Base-by-base conservation (phyloP, 2,329 filamentous ascomycete species). In the Bipolaris oryzae region DNA sequence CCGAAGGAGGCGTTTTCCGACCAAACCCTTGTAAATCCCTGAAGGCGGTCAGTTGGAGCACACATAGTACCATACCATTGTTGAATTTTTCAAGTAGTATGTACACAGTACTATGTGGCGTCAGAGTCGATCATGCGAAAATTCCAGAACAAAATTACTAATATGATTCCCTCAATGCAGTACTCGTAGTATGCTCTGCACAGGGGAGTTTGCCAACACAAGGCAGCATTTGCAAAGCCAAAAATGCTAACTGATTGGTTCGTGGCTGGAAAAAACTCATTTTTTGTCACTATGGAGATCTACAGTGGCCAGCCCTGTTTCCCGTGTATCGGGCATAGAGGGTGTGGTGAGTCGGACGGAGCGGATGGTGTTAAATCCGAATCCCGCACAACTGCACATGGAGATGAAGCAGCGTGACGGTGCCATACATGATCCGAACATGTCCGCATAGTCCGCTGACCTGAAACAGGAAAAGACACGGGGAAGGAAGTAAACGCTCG, bases 301-400 rank as follows among this genome's bases (percentile, higher is more conserved):
- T 31, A 13, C 28, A 31, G 28, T 31, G 10, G 28, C 3, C 10
- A 10, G 25, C 37, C 34, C 23, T 50, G 38, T 38, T 20, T 21
- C 9, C 20, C 23, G 34, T 28, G 15, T 7, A 18, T 21, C 35
- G 23, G 18, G 35, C 4, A 49, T 13, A 28, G 11, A 18, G 23
- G 21, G 23, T 15, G 21, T 23, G 31, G 11, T 35, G 15, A 15
- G 20, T 21, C 62, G 55, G 56, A 23, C 37, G 50, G 50, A 38
- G 54, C 55, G 58, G 41, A 53, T 39, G 25, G 23, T 57, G 56
- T 45, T 48, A 28, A 53, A 13, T 55, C 64, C 60, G 59, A 42
- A 37, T 35, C 53, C 46, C 50, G 39, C 46, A 38, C 13, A 18
- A 33, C 49, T 39, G 39, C 41, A 25, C 34, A 6, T 50, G 33